Conservation (phyloP, 108 stramenopile species). For the Nitzschia inconspicua region DNA sequence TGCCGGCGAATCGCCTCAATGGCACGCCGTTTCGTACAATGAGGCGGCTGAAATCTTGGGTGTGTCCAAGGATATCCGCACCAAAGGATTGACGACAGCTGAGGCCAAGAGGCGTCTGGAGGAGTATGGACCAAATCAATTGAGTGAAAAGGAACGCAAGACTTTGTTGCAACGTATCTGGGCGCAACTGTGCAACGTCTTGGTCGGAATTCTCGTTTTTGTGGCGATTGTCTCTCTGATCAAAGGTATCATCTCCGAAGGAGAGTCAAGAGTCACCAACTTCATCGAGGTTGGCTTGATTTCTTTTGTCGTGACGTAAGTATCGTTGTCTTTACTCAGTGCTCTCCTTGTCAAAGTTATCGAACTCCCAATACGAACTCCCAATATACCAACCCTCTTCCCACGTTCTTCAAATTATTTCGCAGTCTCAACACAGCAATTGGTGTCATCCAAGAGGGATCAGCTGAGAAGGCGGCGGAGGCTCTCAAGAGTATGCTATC, state of each 20-base stretch:
- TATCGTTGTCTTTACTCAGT: too few relatives aligned
- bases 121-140: constrained; percentile 60
- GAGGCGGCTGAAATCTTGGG: constrained; percentile 34
- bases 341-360: too few relatives aligned
- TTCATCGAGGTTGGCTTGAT: constrained; percentile 69
- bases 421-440: constrained; percentile 66
- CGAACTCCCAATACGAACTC: too few relatives aligned
- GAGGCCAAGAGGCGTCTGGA: constrained; percentile 42
- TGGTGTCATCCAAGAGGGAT: constrained; percentile 82
- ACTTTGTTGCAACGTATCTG: constrained; percentile 71
- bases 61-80: constrained; percentile 24
- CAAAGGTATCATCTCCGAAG: constrained; percentile 36
- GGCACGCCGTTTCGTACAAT: constrained; percentile 47
- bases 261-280: constrained; percentile 42
- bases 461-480: constrained; percentile 74
- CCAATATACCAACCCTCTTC: too few relatives aligned
- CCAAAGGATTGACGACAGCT: constrained; percentile 35
- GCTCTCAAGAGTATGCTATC: constrained; percentile 84
- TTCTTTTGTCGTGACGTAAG: constrained; percentile 54
- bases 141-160: constrained; percentile 59
- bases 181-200: constrained; percentile 69
- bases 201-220: constrained; percentile 69
- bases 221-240: constrained; percentile 65
- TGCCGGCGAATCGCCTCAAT: too few relatives aligned
- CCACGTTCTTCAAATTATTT: too few relatives aligned